Evolutionary conservation across 108 stramenopile species (phyloP), one percentile per base, ranked within the genome.

Genomic region (Nitzschia sp.): DNA sequence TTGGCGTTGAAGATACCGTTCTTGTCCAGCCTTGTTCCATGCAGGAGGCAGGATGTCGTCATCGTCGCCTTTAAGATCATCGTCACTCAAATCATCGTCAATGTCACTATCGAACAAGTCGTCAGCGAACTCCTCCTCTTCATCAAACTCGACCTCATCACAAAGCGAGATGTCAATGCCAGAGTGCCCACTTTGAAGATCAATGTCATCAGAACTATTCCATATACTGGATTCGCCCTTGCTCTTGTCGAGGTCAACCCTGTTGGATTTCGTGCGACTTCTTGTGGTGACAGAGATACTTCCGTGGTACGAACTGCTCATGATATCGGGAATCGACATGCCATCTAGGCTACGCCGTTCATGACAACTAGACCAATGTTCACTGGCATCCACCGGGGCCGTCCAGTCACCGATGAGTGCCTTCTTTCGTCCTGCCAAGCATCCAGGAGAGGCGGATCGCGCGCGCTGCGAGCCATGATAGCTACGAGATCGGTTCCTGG

Each of bases 361-460:
- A 30, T 56, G 55, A 17, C 31, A 32, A 32, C 55, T 56, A 9
- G 55, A 56, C 55, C 55, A 56, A n/a, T 56, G 55, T 2, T 5
- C 2, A 17, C 55, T 56, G 30, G 55, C 27, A 30, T 56, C 55
- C 4, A 56, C 31, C 17, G 55, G 55, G 17, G 30, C 55, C 30
- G 55, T 56, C 55, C 55, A 56, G 55, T 56, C 55, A 29, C 26
- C 21, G 9, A 56, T 56, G 15, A 28, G 27, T 29, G 55, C 29
- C 29, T 11, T 56, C 31, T 21, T 56, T 16, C 55, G 23, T 21
- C 31, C 55, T 29, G n/a, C 55, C 13, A 21, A 16, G 2, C 31
- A 8, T 4, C 55, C 31, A 8, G 55, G 30, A 3, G 55, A 56
- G 2, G 28, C 4, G 26, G 21, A 56, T 8, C 13, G 9, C 29